These are phyloP conservation scores for Phytophthora kernoviae DNA, from an alignment of 352 stramenopile species.

Conservation along the genomic window DNA sequence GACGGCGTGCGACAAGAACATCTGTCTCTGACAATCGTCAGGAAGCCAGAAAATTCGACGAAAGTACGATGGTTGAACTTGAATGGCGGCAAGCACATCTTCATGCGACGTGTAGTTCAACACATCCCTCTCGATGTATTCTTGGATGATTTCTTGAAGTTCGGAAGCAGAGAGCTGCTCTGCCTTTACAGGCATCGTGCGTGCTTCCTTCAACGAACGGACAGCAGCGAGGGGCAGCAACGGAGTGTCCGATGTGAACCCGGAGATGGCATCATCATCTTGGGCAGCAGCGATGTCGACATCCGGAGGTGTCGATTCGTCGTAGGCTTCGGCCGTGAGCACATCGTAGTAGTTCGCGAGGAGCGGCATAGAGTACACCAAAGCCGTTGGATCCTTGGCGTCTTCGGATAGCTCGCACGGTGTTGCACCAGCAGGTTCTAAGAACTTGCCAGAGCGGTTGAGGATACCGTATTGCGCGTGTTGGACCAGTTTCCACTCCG, in stretches of 20 bases:
- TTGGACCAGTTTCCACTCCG: slow-evolving; percentile 3
- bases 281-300: background rate
- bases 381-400: background rate
- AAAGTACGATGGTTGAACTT: slow-evolving; percentile 5
- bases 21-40: background rate
- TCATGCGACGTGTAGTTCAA: slow-evolving; percentile 1
- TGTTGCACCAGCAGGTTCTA: background rate
- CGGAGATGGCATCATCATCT: background rate
- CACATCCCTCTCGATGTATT: background rate
- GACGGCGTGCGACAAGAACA: background rate
- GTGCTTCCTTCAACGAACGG: background rate
- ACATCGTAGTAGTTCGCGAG: background rate
- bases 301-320: background rate
- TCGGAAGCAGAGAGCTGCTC: background rate
- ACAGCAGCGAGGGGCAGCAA: background rate
- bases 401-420: slow-evolving; percentile 1
- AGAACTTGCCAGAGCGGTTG: background rate
- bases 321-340: background rate
- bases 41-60: background rate
- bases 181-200: background rate
- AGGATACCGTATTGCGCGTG: slow-evolving; percentile 1
- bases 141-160: background rate
- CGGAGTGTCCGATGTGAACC: background rate
- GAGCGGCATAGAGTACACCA: background rate
- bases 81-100: background rate